Percentiles rank a stretch among this genome's conserved stretches.
Conservation (phyloP, 164 flowering plant species). For the Pachysandra terminalis region DNA sequence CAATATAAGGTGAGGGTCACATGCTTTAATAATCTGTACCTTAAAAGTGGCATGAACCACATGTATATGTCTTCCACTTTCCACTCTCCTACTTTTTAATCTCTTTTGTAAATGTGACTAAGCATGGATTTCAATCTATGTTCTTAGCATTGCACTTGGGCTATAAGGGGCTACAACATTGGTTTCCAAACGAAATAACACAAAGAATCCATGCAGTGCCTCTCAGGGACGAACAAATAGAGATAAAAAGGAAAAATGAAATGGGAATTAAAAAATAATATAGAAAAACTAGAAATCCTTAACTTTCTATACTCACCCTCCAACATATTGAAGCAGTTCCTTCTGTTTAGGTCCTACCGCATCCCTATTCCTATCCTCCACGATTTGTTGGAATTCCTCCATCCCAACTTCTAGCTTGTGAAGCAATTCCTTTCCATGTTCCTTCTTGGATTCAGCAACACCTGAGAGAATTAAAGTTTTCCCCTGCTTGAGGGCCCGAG, state of each 20-base stretch:
- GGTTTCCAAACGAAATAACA: too few relatives aligned
- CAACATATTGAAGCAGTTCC: slow-evolving; percentile 85
- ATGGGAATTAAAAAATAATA: neutral
- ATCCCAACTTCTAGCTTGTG: slow-evolving; percentile 79
- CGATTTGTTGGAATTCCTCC: slow-evolving; percentile 73
- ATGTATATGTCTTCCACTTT: neutral
- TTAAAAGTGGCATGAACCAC: neutral
- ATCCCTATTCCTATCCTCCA: slow-evolving; percentile 78
- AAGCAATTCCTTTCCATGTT: slow-evolving; percentile 71
- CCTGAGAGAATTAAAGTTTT: slow-evolving; percentile 65
- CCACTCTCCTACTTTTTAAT: neutral
- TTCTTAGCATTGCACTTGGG: neutral
- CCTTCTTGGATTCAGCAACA: slow-evolving; percentile 82
- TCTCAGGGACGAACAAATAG: too few relatives aligned
- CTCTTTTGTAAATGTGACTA: too few relatives aligned
- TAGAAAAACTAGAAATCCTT: neutral
- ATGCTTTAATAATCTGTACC: neutral
- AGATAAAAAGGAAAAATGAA: neutral
- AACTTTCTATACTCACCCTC: slow-evolving; percentile 47
- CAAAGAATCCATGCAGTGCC: too few relatives aligned
- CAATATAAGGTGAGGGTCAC: neutral
- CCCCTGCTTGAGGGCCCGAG: slow-evolving; percentile 76
- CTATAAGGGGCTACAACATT: neutral
- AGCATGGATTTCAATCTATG: neutral
- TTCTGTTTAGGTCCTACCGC: slow-evolving; percentile 79